Base-by-base conservation (phyloP, 768 basidiomycete species). In the Tylopilus intermedius region DNA sequence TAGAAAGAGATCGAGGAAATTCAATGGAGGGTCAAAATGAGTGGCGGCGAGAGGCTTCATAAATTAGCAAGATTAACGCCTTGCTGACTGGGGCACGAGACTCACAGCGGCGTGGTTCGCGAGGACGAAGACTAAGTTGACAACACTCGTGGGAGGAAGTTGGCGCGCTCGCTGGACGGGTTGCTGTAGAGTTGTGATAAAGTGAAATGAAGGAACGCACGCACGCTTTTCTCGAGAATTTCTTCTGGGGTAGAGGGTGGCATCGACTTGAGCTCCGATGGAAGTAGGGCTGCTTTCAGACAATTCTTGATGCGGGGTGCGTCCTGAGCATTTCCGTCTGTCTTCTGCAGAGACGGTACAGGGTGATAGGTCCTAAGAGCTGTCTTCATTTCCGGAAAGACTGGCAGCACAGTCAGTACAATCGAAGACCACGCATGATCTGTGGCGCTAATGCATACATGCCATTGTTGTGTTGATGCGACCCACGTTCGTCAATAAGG, bases 301-400 rank as follows among this genome's bases (percentile, higher is more conserved):
- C 87, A 88, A 57, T 90, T 90, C 71, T 94, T 94, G 69, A 94
- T 90, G 55, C 92, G 82, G 21, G 92, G 91, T 38, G 91, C 91
- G 67, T 94, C 91, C 67, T 93, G 90, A 7, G 90, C 81, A 67
- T 92, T 91, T 15, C 86, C 88, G 58, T 87, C 85, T 14, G 90
- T 89, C 73, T 88, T 89, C 66, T 94, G 91, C 26, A 94, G 73
- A 29, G 86, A 87, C 9, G 92, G 92, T 4, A 92, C 83, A 27
- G 92, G 90, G 62, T 94, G 92, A 68, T 94, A 94, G 49, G 89
- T 90, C 64, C 91, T 76, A 50, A 94, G 74, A 18, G 89, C 87
- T 5, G 92, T 94, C 69, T 90, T 88, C 91, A 94, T 93, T 74
- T 92, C 90, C 51, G 90, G 90, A 67, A 91, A 92, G 73, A 94